These are phyloP conservation scores for Colletotrichum agaves DNA, from an alignment of 2,329 filamentous ascomycete species.

Conservation along the genomic window DNA sequence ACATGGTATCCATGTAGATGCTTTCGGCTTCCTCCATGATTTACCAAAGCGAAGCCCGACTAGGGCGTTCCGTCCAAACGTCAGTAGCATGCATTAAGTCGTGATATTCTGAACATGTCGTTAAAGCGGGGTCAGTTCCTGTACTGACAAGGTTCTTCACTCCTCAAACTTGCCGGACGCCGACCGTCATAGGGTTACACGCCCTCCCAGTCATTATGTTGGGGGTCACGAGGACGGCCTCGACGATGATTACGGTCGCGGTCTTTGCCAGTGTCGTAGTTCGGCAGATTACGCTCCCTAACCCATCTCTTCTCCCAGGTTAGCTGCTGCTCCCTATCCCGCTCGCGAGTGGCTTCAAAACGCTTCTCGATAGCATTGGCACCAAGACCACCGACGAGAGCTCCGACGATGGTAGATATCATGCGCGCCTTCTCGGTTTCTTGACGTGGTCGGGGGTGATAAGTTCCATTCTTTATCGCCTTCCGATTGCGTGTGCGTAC, in stretches of 20 bases:
- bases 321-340: conserved; percentile 46
- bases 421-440: conserved; percentile 49
- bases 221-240: conserved; percentile 37
- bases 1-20: no score
- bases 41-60: no score
- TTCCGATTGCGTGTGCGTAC: conserved; percentile 42
- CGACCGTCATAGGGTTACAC: conserved; percentile 26
- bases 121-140: background rate
- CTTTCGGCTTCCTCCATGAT: no score
- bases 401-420: conserved; percentile 63
- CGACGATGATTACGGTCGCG: conserved; percentile 35
- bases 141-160: conserved; percentile 13
- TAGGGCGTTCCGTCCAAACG: no score
- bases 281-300: conserved; percentile 42
- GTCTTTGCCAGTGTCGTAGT: conserved; percentile 41
- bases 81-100: background rate
- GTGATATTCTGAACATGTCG: background rate
- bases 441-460: conserved; percentile 24
- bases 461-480: conserved; percentile 27
- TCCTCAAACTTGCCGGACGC: conserved; percentile 27
- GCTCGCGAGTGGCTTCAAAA: conserved; percentile 51
- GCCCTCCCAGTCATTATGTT: conserved; percentile 43
- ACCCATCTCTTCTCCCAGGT: conserved; percentile 49
- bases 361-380: conserved; percentile 61
- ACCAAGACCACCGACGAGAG: conserved; percentile 64